Conservation (phyloP, 1,284 basidiomycete genomes). For the Rhizoctonia solani region DNA sequence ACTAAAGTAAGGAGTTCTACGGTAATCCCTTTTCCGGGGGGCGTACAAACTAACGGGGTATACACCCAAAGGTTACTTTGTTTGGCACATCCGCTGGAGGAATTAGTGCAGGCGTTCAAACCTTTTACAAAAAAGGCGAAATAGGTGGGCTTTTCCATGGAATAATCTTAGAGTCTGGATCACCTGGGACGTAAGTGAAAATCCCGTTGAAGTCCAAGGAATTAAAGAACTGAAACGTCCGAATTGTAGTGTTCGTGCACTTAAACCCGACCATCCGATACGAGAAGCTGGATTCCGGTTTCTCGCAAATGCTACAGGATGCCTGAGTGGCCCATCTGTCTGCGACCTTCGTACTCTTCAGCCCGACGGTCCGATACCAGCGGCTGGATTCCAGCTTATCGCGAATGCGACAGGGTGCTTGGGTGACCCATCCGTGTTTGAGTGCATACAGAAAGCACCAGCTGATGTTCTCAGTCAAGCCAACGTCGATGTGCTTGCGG, state of each 20-base stretch:
- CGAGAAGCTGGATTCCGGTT: too few relatives aligned
- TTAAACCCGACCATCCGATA: too few relatives aligned
- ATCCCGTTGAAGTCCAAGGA: too few relatives aligned
- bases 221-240: neutral
- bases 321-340: neutral
- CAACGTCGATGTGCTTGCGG: neutral
- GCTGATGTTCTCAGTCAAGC: neutral
- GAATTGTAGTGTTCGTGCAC: neutral
- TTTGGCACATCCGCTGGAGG: conserved; percentile 44
- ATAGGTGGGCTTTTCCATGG: conserved; percentile 31
- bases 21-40: neutral
- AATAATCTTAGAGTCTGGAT: conserved; percentile 37
- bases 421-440: neutral
- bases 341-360: too few relatives aligned
- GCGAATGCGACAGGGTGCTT: neutral
- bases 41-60: neutral
- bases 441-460: conserved; percentile 8
- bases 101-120: conserved; percentile 38
- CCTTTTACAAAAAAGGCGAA: conserved; percentile 38
- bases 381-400: neutral
- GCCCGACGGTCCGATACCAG: neutral
- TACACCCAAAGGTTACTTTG: conserved; percentile 36
- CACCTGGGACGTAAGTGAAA: conserved; percentile 24
- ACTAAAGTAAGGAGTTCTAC: conserved; percentile 41
- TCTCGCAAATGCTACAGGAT: too few relatives aligned